phyloP scores from a whole-genome alignment of 768 basidiomycete species.

The Collybia sordida region DNA sequence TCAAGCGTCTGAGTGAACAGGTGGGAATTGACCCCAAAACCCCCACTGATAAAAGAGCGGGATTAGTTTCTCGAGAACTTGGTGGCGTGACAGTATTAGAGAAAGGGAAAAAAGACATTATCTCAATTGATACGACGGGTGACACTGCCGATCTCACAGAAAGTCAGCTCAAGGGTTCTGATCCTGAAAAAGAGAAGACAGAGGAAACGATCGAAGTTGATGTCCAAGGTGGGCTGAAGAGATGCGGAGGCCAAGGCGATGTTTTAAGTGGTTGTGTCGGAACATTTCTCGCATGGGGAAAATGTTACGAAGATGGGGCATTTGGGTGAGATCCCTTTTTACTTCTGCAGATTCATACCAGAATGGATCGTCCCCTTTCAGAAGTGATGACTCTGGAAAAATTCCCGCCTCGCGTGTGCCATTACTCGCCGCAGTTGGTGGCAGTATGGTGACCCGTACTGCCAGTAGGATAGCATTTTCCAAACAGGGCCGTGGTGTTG shows the following conservation, averaged over 20 bases:
- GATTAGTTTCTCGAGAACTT: constrained; percentile 66
- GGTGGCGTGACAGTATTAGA: constrained; percentile 90
- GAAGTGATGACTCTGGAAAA: constrained; percentile 1
- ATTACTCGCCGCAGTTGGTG: constrained; percentile 81
- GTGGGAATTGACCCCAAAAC: constrained; percentile 60
- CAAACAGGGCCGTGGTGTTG: constrained; percentile 74
- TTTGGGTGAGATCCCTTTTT: constrained; percentile 59
- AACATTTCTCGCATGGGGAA: constrained; percentile 92
- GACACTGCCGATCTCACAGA: constrained; percentile 43
- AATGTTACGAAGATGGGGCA: constrained; percentile 84
- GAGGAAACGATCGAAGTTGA: constrained; percentile 67
- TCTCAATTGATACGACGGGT: constrained; percentile 74
- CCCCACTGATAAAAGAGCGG: constrained; percentile 58
- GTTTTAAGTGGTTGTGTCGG: constrained; percentile 87
- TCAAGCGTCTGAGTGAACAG: constrained; percentile 77
- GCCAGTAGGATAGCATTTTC: constrained; percentile 76
- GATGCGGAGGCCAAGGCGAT: constrained; percentile 97
- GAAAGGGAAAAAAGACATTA: constrained; percentile 82
- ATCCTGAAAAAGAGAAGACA: constrained; percentile 50
- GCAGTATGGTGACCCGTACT: constrained; percentile 85
- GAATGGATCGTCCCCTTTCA: background rate
- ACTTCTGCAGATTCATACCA: background rate
- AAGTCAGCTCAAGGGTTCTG: constrained; percentile 41
- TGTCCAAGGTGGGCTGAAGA: constrained; percentile 77
- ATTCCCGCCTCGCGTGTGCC: constrained; percentile 70